phyloP scores from a whole-genome alignment of 441 rosid genomes.

The Corymbia citriodora region DNA sequence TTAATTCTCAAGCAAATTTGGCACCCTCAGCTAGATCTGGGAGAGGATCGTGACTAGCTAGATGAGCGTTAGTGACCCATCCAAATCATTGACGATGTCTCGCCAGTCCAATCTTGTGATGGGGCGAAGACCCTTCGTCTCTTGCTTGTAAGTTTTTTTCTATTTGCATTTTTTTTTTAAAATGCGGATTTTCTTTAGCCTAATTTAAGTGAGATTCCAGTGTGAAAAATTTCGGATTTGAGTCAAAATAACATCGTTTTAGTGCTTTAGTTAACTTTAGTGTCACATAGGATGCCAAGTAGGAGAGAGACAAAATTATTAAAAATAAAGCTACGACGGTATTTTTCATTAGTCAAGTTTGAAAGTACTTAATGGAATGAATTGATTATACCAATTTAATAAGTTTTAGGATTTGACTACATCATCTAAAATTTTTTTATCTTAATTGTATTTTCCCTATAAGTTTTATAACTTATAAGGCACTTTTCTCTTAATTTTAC shows the following conservation, averaged over 20 bases:
- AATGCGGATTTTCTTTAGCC: not conserved
- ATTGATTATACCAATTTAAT: not conserved
- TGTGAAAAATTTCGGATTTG: not conserved
- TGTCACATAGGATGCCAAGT: accelerated
- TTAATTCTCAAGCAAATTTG: too few relatives aligned
- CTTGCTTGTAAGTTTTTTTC: not conserved
- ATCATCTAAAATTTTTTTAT: accelerated
- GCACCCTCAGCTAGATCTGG: too few relatives aligned
- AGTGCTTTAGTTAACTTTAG: not conserved
- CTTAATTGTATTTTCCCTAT: not conserved
- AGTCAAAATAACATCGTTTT: not conserved
- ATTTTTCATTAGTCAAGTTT: not conserved
- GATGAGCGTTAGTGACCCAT: not conserved
- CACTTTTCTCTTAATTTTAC: not conserved
- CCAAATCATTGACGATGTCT: not conserved
- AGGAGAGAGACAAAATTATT: not conserved
- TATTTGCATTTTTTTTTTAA: too few relatives aligned
- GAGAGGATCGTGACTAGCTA: too few relatives aligned
- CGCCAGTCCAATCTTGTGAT: not conserved
- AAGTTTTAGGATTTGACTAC: accelerated
- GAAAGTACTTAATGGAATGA: accelerated
- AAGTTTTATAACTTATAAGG: not conserved
- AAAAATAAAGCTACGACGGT: not conserved
- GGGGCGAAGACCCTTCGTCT: not conserved
- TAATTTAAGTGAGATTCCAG: not conserved